Evolutionary conservation across 2,329 filamentous ascomycete genomes (phyloP), one percentile per base, ranked within the genome.

Genomic region (Aureobasidium sp.): DNA sequence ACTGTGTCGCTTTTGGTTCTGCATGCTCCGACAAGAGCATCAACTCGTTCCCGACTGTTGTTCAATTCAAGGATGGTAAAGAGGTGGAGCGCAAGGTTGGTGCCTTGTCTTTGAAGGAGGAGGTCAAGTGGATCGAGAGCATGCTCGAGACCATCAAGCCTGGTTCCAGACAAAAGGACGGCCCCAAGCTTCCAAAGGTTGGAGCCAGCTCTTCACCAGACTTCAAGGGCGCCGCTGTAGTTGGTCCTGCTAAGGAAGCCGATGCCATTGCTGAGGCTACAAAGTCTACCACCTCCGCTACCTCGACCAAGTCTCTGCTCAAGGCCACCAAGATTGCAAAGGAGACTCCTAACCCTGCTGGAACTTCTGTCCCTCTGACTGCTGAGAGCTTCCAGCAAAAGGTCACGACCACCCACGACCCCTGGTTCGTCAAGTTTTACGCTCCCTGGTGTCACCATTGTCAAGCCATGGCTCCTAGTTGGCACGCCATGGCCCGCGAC

Each of bases 361-460:
- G 94, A 7, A 79, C 82, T 17, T 95, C 91, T 7, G 80, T 91
- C 37, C 76, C 86, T 7, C 81, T 99, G 58, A 91, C 86, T 2
- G 87, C 89, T 0, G 91, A 97, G 71, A 90, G 81, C 65, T 99
- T 99, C 78, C 88, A 95, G 72, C 86, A 84, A 63, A 79, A 88
- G 41, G 92, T 99, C 51, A 96, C 91, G 3, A 89, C 87, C 73
- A 91, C 91, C 0, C 85, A 89, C 66, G 91, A 97, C 65, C 88
- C 92, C 6, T 99, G 94, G 94, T 97, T 99, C 72, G 86, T 99
- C 80, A 99, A 99, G 76, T 97, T 99, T 74, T 97, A 97, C 73
- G 92, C 91, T 20, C 95, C 94, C 6, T 97, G 93, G 94, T 99
- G 94, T 74, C 86, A 87, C 68, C 94, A 99, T 76, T 99, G 95